Base-by-base conservation (phyloP, 208 protist genomes). In the Trypanosoma grayi region DNA sequence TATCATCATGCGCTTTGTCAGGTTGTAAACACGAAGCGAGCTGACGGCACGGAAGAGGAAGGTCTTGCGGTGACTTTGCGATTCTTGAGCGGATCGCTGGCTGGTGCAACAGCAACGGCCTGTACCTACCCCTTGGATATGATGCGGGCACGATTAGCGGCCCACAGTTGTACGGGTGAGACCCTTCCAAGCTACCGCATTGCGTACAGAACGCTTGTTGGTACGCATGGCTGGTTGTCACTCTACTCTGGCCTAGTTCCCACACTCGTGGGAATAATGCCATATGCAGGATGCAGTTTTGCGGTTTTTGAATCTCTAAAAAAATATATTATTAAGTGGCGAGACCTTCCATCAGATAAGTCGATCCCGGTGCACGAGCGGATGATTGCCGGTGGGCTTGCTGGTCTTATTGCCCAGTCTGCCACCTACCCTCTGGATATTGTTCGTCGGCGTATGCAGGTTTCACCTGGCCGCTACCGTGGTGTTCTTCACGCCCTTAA, bases 51-150 rank as follows among this genome's bases (percentile, higher is more conserved):
- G 18, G 54, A 68, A 24, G 66, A 90, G 43, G 81, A 92, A 48
- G 47, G 66, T 13, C 31, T 62, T 34, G 75, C 72, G 7, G 79
- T 94, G 27, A 65, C 62, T 14, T 43, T 89, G 28, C 75, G 82
- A 40, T 96, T 94, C 57, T 56, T 92, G 14, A 85, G 84, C 44
- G 95, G 95, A 24, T 86, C 95, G 10, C 36, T 96, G 33, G 93
- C 95, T 8, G 96, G 96, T n/a, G 90, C 95, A 33, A 97, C 93
- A 1, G 83, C 92, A 20, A 91, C 90, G 6, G 81, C 89, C 13
- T 87, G 73, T 40, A 98, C 94, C 7, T 98, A 98, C 68, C 96
- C 96, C 18, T 73, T 98, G 1, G 96, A 98, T 59, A 68, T 98
- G 7, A 94, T 98, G 78, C 81, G 96, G 16, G 92, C 96, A 13